Percentiles rank a stretch among this genome's conserved stretches.
These are phyloP conservation scores for Pseudogymnoascus sp. DNA, from an alignment of 2,329 filamentous ascomycete genomes.

Conservation along the genomic window DNA sequence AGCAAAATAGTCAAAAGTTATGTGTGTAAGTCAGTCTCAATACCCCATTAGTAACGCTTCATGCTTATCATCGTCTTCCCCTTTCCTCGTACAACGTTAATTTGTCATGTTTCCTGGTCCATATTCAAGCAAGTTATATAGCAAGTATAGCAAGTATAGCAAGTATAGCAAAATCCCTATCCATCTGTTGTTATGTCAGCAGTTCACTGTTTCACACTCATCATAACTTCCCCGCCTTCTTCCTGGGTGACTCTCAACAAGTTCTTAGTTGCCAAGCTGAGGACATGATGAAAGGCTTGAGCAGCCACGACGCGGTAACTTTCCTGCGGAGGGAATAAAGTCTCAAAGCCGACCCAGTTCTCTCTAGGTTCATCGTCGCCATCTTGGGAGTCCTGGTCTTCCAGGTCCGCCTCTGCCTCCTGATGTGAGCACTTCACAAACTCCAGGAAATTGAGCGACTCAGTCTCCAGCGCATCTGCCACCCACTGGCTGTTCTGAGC, in stretches of 20 bases:
- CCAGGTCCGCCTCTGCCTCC: conserved; percentile 25
- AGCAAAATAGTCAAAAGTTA: neutral
- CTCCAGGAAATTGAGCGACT: conserved; percentile 55
- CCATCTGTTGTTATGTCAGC: neutral
- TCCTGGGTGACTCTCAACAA: conserved; percentile 56
- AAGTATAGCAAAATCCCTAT: conserved; percentile 7
- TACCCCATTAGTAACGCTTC: neutral
- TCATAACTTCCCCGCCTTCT: conserved; percentile 21
- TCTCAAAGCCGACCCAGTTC: conserved; percentile 57
- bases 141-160: neutral
- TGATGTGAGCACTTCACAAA: conserved; percentile 46
- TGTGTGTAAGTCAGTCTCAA: neutral
- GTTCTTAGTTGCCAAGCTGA: conserved; percentile 62
- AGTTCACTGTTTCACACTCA: conserved; percentile 17
- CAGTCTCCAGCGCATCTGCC: conserved; percentile 46
- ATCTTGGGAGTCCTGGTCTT: conserved; percentile 17
- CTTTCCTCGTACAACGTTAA: neutral
- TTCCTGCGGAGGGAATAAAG: conserved; percentile 54
- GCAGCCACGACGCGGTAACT: conserved; percentile 54
- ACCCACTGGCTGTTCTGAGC: conserved; percentile 42
- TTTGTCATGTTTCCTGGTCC: neutral
- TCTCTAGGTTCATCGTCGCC: conserved; percentile 17
- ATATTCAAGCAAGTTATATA: neutral
- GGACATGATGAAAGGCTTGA: conserved; percentile 68
- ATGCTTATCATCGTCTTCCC: neutral